Conservation (phyloP, 345 rosid species). For the Populus ilicifolia region DNA sequence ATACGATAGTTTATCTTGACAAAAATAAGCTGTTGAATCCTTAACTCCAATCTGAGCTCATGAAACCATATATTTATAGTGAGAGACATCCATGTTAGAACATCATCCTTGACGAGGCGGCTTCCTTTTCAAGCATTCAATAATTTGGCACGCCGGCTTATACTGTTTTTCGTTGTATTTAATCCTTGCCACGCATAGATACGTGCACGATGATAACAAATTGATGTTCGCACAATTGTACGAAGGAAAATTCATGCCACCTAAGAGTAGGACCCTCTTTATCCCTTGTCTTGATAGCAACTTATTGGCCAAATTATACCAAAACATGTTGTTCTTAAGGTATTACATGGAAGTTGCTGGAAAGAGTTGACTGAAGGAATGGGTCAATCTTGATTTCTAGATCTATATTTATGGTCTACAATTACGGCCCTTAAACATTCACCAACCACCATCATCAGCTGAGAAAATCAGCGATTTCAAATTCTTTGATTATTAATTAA, state of each 20-base stretch:
- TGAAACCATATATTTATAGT: background rate
- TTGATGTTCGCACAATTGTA: background rate
- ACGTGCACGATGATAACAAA: background rate
- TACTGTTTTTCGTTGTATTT: background rate
- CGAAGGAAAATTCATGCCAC: background rate
- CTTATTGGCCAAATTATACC: background rate
- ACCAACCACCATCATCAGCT: background rate
- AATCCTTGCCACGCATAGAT: background rate
- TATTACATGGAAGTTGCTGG: background rate
- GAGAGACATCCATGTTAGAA: background rate
- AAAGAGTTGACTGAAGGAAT: background rate
- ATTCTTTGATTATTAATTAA: no score
- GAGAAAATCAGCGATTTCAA: background rate
- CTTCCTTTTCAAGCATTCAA: background rate
- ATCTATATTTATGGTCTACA: background rate
- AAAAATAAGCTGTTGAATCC: background rate
- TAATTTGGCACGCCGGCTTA: background rate
- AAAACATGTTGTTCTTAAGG: background rate
- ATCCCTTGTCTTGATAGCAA: background rate
- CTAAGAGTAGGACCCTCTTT: background rate
- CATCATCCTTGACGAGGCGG: background rate
- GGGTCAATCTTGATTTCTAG: background rate
- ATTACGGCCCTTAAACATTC: background rate
- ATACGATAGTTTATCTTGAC: background rate
- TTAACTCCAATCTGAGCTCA: background rate